Percentiles rank a stretch among this genome's conserved stretches.
These are phyloP conservation scores for Calocybe cyanea DNA, from an alignment of 768 basidiomycete genomes.

Conservation along the genomic window DNA sequence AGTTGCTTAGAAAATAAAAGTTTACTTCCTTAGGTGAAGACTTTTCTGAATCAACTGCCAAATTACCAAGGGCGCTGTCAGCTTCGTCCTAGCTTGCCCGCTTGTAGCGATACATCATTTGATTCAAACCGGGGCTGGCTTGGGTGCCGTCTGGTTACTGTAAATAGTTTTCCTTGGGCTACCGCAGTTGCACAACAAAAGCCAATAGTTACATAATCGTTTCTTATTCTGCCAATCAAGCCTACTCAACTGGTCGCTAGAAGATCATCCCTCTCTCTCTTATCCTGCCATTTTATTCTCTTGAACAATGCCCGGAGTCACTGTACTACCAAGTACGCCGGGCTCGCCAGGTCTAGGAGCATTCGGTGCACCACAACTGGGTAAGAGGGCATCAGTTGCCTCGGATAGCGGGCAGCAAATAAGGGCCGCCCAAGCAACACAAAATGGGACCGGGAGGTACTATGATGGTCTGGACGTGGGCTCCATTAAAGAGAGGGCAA, in stretches of 20 bases:
- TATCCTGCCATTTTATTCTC: conserved; percentile 8
- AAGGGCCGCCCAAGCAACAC: conserved; percentile 20
- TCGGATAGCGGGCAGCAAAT: conserved; percentile 16
- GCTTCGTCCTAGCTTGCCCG: too few species aligned
- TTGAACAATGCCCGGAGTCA: conserved; percentile 25
- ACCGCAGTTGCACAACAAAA: too few species aligned
- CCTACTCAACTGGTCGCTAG: conserved; percentile 1
- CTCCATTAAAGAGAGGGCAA: conserved; percentile 43
- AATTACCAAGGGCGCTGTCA: too few species aligned
- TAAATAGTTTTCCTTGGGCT: too few species aligned
- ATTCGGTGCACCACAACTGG: conserved; percentile 25
- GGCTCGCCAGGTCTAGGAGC: conserved; percentile 22
- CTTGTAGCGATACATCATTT: too few species aligned
- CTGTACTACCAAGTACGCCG: conserved; percentile 23
- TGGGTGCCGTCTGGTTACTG: too few species aligned
- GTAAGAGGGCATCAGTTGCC: conserved; percentile 23
- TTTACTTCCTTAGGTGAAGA: too few species aligned
- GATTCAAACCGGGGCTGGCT: too few species aligned
- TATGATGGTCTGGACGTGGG: conserved; percentile 34
- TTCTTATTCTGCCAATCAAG: too few species aligned
- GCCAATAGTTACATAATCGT: conserved; percentile 14
- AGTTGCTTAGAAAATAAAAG: too few species aligned
- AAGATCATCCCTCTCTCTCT: conserved; percentile 2
- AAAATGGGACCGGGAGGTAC: conserved; percentile 17
- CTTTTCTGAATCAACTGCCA: too few species aligned